These are phyloP conservation scores for Apiospora kogelbergensis DNA, from an alignment of 2,329 filamentous ascomycete genomes.

Conservation along the genomic window DNA sequence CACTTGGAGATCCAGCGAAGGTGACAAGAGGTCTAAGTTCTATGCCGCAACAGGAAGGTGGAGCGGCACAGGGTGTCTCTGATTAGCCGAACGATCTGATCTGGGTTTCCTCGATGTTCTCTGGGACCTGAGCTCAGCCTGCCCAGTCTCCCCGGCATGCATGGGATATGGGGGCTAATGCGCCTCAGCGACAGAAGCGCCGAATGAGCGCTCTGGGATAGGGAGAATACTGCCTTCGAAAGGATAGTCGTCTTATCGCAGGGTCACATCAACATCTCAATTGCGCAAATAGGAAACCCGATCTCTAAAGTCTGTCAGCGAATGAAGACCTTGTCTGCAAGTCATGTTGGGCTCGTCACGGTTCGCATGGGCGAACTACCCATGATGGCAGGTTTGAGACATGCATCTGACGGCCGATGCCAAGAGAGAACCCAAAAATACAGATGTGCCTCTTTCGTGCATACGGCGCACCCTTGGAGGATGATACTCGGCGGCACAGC, in stretches of 20 bases:
- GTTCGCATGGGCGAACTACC: not conserved
- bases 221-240: not conserved
- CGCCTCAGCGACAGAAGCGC: not conserved
- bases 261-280: not conserved
- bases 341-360: not conserved
- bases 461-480: not conserved
- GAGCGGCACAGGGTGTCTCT: not conserved
- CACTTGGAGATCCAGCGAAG: not conserved
- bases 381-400: not conserved
- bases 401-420: not conserved
- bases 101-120: not conserved
- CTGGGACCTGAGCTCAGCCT: not conserved
- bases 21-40: not conserved
- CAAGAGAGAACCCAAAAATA: not conserved
- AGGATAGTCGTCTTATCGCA: not conserved
- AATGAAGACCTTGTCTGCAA: not conserved
- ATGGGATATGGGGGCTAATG: not conserved
- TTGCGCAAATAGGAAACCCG: not conserved
- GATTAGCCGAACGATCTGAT: conserved; percentile 8
- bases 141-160: not conserved
- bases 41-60: conserved; percentile 7
- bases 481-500: not conserved
- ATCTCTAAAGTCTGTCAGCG: not conserved
- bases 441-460: not conserved
- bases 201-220: not conserved